Percentiles rank a stretch among this genome's conserved stretches.
Conservation (phyloP, 2,329 filamentous ascomycete genomes). For the Pseudogymnoascus sp. region DNA sequence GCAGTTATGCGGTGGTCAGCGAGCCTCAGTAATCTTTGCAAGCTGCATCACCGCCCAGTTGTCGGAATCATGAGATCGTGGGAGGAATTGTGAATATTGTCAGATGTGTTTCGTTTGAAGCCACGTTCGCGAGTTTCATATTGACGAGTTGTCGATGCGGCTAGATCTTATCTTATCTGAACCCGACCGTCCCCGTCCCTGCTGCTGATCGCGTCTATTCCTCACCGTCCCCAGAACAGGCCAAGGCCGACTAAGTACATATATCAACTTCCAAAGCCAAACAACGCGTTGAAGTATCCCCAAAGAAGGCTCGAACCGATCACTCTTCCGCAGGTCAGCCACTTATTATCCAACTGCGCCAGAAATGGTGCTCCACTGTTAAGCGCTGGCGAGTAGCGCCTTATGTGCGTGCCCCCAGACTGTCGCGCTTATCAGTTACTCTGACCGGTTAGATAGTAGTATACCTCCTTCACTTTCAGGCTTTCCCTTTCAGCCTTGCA, state of each 20-base stretch:
- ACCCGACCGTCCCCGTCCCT: background rate
- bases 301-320: background rate
- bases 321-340: background rate
- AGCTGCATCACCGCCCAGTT: background rate
- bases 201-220: background rate
- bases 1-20: background rate
- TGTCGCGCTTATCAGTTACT: background rate
- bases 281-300: background rate
- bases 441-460: background rate
- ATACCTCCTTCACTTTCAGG: background rate
- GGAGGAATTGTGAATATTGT: background rate
- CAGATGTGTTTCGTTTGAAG: background rate
- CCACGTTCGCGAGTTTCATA: background rate
- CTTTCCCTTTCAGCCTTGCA: background rate
- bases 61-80: background rate
- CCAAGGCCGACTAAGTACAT: too few relatives aligned
- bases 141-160: background rate
- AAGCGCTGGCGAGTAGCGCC: background rate
- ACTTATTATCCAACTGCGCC: background rate
- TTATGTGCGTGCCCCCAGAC: background rate
- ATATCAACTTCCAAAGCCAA: background rate
- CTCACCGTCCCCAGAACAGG: background rate
- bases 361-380: background rate
- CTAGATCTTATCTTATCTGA: background rate
- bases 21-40: background rate